A percentile compares a stretch with the other conserved stretches of the same genome.
These are phyloP conservation scores for Panaeolus papilionaceus DNA, from an alignment of 768 basidiomycete species.

Conservation along the genomic window DNA sequence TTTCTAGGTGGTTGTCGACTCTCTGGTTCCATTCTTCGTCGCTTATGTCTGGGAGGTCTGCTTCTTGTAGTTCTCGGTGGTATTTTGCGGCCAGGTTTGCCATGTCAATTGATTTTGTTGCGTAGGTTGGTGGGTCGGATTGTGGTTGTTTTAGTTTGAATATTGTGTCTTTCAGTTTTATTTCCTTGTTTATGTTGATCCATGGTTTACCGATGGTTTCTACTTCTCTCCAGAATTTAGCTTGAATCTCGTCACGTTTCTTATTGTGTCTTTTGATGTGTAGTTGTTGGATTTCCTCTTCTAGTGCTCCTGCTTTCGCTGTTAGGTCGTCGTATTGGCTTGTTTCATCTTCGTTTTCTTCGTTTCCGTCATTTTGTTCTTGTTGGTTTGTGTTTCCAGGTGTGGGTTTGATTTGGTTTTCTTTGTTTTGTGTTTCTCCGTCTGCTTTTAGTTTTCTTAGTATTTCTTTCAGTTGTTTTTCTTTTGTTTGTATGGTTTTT, in stretches of 20 bases:
- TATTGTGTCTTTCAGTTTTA: slow-evolving; percentile 15
- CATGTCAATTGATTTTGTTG: slow-evolving; percentile 34
- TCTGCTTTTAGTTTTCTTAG: not conserved
- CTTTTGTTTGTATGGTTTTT: not conserved
- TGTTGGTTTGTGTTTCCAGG: too few relatives aligned
- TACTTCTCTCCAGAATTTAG: slow-evolving; percentile 9
- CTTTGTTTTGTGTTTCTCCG: too few relatives aligned
- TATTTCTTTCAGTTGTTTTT: not conserved
- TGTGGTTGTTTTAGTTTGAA: slow-evolving; percentile 12
- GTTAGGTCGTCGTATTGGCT: too few relatives aligned
- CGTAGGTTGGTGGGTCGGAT: slow-evolving; percentile 16
- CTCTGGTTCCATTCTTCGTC: not conserved
- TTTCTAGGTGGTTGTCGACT: slow-evolving; percentile 4
- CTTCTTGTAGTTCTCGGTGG: slow-evolving; percentile 31
- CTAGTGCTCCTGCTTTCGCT: too few relatives aligned
- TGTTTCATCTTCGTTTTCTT: too few relatives aligned
- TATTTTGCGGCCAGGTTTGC: slow-evolving; percentile 34
- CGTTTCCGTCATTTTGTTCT: not conserved
- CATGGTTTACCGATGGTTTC: slow-evolving; percentile 17
- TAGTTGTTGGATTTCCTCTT: not conserved
- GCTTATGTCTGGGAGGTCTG: not conserved
- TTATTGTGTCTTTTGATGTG: not conserved
- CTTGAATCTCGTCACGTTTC: not conserved
- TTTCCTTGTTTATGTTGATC: slow-evolving; percentile 6
- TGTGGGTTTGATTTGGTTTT: too few relatives aligned